Evolutionary conservation across 1,284 basidiomycete genomes (phyloP).

Genomic region (Naganishia sp.): DNA sequence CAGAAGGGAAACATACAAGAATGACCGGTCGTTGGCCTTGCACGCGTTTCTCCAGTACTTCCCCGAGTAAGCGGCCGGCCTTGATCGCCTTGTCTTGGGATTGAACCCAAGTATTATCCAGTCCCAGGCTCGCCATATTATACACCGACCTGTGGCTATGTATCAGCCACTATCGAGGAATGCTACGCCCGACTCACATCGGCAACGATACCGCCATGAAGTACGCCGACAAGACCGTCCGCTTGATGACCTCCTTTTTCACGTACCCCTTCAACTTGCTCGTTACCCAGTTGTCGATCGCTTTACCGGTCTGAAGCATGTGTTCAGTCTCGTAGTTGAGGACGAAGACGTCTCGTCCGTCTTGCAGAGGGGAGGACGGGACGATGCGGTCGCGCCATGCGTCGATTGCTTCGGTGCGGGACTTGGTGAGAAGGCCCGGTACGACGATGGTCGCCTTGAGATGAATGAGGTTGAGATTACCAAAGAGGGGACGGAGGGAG

Average conservation of each 20-base stretch:
- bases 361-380: conserved; percentile 32
- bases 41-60: conserved; percentile 59
- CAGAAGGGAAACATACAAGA: conserved; percentile 45
- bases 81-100: conserved; percentile 56
- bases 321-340: conserved; percentile 52
- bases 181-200: conserved; percentile 40
- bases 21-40: conserved; percentile 61
- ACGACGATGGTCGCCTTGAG: conserved; percentile 54
- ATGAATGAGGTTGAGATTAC: background rate
- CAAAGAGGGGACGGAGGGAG: background rate
- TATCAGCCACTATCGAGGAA: conserved; percentile 47
- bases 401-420: conserved; percentile 53
- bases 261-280: conserved; percentile 53
- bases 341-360: conserved; percentile 55
- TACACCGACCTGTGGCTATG: conserved; percentile 44
- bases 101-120: conserved; percentile 55
- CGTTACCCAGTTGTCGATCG: conserved; percentile 53
- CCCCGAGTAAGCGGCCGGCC: conserved; percentile 60
- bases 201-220: conserved; percentile 60
- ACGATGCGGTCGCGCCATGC: conserved; percentile 45
- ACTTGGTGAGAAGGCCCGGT: conserved; percentile 56
- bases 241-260: conserved; percentile 58
- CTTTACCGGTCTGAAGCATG: conserved; percentile 55
- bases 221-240: conserved; percentile 59
- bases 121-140: conserved; percentile 49